Evolutionary conservation across 176 grass and related monocot species (phyloP), one percentile per base, ranked within the genome.

Genomic region (Phragmites australis): DNA sequence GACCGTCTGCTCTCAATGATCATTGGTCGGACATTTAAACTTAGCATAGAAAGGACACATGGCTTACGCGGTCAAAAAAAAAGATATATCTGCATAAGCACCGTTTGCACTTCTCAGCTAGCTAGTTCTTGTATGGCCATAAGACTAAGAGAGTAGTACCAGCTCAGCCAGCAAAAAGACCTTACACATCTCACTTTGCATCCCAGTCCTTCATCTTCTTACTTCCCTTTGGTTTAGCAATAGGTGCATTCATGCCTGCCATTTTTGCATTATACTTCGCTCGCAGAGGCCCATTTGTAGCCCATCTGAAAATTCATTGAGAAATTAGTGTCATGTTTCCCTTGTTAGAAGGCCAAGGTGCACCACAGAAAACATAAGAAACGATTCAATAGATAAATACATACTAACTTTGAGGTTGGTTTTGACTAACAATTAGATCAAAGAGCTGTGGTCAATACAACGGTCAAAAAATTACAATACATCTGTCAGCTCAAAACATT

Each of bases 121-220:
- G 22, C 55, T 15, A 59, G 56, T 29, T 3, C n/a, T 8, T 12
- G 22, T 56, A 56, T 25, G 53, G 53, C 53, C 22, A 9, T 11
- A 56, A 56, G 53, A 56, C 53, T 6, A 14, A 15, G 56, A n/a
- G n/a, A n/a, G n/a, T n/a, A n/a, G n/a, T n/a, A n/a, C n/a, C n/a
- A 72, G 75, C 34, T 84, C 18, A 55, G 47, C 14, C 34, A 65
- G 30, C 6, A 59, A 15, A 57, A 57, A 59, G 22, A 59, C 10
- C 11, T 15, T 59, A 59, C 56, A 27, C 5, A 59, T 71, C 66
- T 63, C 41, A 69, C n/a, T 85, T 88, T 23, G 58, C 62, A 39
- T 93, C 90, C 83, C 88, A 97, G 56, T 90, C 90, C 76, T 97
- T 97, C 67, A 90, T 49, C 27, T 92, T 92, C 85, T 87, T 97